Percentiles rank a stretch among this genome's conserved stretches.
Conservation (phyloP, 148 eudicot genomes). For the Rhododendron ferrugineum region DNA sequence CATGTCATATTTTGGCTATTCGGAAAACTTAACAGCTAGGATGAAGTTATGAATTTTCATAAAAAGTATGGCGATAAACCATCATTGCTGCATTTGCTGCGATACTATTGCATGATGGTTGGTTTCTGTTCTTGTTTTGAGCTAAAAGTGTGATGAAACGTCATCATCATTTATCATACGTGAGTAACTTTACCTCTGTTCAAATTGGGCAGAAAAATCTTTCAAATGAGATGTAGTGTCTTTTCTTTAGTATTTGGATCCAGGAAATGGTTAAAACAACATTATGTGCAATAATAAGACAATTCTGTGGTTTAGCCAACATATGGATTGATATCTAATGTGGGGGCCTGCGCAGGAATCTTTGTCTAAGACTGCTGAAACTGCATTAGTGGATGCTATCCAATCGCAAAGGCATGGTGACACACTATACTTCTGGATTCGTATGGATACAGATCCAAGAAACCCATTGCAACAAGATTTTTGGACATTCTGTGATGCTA, state of each 20-base stretch:
- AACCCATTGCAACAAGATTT: conserved; percentile 66
- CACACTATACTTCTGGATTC: conserved; percentile 79
- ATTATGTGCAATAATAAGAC: not conserved
- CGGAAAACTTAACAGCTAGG: not conserved
- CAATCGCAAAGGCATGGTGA: conserved; percentile 67
- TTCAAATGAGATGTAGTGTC: not conserved
- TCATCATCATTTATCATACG: not conserved
- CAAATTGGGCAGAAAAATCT: not conserved
- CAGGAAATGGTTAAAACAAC: not conserved
- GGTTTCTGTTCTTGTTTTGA: not conserved
- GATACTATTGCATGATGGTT: not conserved
- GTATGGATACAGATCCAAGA: conserved; percentile 75
- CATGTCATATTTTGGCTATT: not conserved
- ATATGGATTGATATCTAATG: conserved; percentile 8
- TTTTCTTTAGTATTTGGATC: not conserved
- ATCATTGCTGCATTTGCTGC: not conserved
- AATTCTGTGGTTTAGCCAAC: not conserved
- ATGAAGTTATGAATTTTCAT: not conserved
- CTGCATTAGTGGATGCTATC: conserved; percentile 54
- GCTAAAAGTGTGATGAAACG: not conserved
- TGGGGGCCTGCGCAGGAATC: conserved; percentile 42
- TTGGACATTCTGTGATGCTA: conserved; percentile 94
- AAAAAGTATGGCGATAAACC: not conserved
- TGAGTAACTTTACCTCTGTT: not conserved
- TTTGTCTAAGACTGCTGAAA: conserved; percentile 66